A percentile compares a stretch with the other conserved stretches of the same genome.
Conservation (phyloP, 1,139 yeast genomes). For the Debaryomyces fabryi region DNA sequence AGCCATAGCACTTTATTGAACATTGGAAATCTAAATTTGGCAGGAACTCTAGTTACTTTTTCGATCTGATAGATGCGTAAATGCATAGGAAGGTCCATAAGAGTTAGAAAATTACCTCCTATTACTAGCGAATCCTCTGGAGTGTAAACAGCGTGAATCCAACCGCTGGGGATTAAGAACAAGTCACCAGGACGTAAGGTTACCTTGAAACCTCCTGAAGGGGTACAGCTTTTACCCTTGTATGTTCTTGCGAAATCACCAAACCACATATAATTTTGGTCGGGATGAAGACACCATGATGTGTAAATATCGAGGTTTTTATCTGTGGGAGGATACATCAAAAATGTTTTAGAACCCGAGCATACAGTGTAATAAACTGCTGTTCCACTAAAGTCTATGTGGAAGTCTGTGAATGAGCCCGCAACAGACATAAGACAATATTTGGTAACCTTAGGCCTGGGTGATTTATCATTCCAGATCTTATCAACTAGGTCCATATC, state of each 20-base stretch:
- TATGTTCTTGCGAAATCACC: slow-evolving; percentile 48
- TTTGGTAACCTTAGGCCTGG: slow-evolving; percentile 72
- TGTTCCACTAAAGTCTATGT: slow-evolving; percentile 90
- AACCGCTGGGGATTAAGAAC: slow-evolving; percentile 84
- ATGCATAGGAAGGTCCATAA: slow-evolving; percentile 64
- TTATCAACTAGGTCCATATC: slow-evolving; percentile 70
- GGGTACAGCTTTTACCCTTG: slow-evolving; percentile 26
- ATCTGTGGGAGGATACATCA: slow-evolving; percentile 77
- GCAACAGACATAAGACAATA: slow-evolving; percentile 86
- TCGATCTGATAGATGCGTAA: slow-evolving; percentile 65
- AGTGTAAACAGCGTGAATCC: slow-evolving; percentile 91
- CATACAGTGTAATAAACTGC: slow-evolving; percentile 86
- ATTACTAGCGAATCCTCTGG: slow-evolving; percentile 79
- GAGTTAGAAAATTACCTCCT: slow-evolving; percentile 84
- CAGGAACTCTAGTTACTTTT: slow-evolving; percentile 68
- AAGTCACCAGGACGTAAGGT: slow-evolving; percentile 70
- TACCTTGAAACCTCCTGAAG: slow-evolving; percentile 62
- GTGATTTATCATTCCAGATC: slow-evolving; percentile 54
- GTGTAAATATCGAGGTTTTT: slow-evolving; percentile 62
- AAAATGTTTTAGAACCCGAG: slow-evolving; percentile 69
- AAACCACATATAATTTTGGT: slow-evolving; percentile 69
- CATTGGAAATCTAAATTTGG: slow-evolving; percentile 75
- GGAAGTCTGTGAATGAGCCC: slow-evolving; percentile 85
- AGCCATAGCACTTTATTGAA: slow-evolving; percentile 75
- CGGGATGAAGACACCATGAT: slow-evolving; percentile 70